Percentiles rank a stretch among this genome's conserved stretches.
phyloP scores from a whole-genome alignment of 306 rosid species.

The Canavalia ensiformis region DNA sequence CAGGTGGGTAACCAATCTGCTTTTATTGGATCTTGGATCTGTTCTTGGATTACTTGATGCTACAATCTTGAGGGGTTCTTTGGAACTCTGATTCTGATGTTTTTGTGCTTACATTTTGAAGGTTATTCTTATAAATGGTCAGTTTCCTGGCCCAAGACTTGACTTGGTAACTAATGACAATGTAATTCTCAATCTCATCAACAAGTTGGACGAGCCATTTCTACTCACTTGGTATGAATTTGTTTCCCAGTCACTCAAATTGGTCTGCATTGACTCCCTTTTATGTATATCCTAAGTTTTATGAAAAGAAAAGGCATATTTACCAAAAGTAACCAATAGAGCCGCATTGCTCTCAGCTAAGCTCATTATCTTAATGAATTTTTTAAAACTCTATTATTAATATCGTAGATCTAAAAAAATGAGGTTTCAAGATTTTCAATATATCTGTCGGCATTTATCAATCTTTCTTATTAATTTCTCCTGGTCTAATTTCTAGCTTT shows the following conservation, averaged over 20 bases:
- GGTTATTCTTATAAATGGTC: constrained; percentile 94
- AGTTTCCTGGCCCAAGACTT: constrained; percentile 96
- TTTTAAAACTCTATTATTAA: too few species aligned
- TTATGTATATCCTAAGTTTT: background rate
- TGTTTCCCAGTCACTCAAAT: background rate
- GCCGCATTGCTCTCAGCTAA: background rate
- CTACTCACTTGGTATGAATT: constrained; percentile 79
- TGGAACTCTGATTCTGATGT: constrained; percentile 48
- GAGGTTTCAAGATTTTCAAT: constrained; percentile 1
- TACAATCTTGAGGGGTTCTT: background rate
- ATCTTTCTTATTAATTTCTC: background rate
- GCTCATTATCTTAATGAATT: background rate
- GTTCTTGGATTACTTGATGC: constrained; percentile 28
- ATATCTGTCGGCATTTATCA: background rate
- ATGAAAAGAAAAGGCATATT: background rate
- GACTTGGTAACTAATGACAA: constrained; percentile 91
- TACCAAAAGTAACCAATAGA: background rate
- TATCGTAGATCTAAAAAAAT: background rate
- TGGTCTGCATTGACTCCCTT: constrained; percentile 8
- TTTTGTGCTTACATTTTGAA: constrained; percentile 53
- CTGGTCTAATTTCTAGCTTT: background rate
- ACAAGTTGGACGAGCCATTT: constrained; percentile 92
- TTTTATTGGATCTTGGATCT: constrained; percentile 51
- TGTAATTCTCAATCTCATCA: constrained; percentile 85
- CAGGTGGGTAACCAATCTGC: constrained; percentile 65